Evolutionary conservation across 306 rosid genomes (phyloP).

Genomic region (Gleditsia sinensis): DNA sequence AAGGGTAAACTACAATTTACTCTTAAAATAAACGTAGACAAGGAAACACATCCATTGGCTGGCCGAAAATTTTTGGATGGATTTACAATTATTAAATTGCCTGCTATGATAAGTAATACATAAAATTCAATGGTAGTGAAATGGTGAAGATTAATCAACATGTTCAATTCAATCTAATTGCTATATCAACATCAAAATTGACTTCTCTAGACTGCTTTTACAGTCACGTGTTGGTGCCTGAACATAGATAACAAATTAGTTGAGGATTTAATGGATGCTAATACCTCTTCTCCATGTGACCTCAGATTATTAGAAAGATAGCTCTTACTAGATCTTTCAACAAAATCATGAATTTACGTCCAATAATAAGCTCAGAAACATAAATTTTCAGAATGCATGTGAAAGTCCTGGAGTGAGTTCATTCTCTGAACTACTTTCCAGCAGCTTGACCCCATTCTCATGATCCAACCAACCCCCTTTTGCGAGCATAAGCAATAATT

Average conservation of each 20-base stretch:
- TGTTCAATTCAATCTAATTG: slow-evolving; percentile 21
- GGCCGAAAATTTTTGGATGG: too few relatives aligned
- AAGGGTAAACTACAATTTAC: too few relatives aligned
- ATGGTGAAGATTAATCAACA: too few relatives aligned
- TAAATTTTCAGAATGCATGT: background rate
- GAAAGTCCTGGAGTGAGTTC: background rate
- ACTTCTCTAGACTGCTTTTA: slow-evolving; percentile 17
- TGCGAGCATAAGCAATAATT: slow-evolving; percentile 59
- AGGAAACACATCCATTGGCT: too few relatives aligned
- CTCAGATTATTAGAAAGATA: background rate
- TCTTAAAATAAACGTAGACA: too few relatives aligned
- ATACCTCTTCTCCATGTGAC: background rate
- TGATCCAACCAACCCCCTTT: slow-evolving; percentile 79
- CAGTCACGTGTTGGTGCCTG: background rate
- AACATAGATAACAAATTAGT: slow-evolving; percentile 18
- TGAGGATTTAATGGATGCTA: background rate
- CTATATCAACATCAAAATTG: slow-evolving; percentile 20
- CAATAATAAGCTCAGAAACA: slow-evolving; percentile 1
- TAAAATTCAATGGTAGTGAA: too few relatives aligned
- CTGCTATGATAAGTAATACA: too few relatives aligned
- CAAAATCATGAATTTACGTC: slow-evolving; percentile 7
- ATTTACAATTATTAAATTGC: too few relatives aligned
- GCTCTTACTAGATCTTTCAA: background rate
- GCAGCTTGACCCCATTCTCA: slow-evolving; percentile 37
- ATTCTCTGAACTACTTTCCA: slow-evolving; percentile 22